Evolutionary conservation across 371 early-diverging fungal genomes (phyloP).

Genomic region (Saksenaea vasiformis): DNA sequence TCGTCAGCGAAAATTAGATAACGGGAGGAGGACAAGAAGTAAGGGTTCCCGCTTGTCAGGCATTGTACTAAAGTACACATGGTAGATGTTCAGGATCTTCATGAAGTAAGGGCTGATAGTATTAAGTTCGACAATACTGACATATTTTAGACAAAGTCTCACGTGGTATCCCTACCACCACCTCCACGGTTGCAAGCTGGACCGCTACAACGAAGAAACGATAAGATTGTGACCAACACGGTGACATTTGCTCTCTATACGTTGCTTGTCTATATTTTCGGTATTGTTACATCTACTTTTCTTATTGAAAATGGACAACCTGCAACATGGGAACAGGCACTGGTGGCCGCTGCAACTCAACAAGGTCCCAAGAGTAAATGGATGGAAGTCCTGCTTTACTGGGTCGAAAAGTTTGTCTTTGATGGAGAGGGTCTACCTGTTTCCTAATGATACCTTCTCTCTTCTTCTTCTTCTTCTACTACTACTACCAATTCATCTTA

Average conservation of each 20-base stretch:
- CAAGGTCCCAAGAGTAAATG: slow-evolving; percentile 41
- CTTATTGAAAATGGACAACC: slow-evolving; percentile 42
- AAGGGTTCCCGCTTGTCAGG: not conserved
- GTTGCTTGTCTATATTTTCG: slow-evolving; percentile 55
- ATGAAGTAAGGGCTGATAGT: slow-evolving; percentile 26
- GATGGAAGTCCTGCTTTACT: slow-evolving; percentile 47
- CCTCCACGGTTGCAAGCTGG: slow-evolving; percentile 3
- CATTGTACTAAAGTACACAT: not conserved
- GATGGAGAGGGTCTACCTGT: slow-evolving; percentile 46
- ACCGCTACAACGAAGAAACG: slow-evolving; percentile 22
- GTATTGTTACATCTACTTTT: slow-evolving; percentile 58
- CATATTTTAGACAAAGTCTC: slow-evolving; percentile 7
- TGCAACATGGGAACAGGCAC: slow-evolving; percentile 36
- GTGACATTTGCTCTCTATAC: slow-evolving; percentile 59
- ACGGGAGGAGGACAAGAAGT: slow-evolving; percentile 28
- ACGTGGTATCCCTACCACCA: not conserved
- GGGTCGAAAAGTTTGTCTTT: slow-evolving; percentile 50
- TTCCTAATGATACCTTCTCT: slow-evolving; percentile 17
- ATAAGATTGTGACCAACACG: slow-evolving; percentile 49
- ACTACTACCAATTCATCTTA: not conserved
- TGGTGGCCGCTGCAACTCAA: slow-evolving; percentile 39
- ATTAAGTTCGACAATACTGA: not conserved
- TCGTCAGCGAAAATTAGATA: slow-evolving; percentile 29
- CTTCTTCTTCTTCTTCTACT: not conserved
- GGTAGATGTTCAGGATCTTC: slow-evolving; percentile 32